These are phyloP conservation scores for Triticum dicoccoides DNA, from an alignment of 176 grass and related monocot genomes.

Conservation along the genomic window DNA sequence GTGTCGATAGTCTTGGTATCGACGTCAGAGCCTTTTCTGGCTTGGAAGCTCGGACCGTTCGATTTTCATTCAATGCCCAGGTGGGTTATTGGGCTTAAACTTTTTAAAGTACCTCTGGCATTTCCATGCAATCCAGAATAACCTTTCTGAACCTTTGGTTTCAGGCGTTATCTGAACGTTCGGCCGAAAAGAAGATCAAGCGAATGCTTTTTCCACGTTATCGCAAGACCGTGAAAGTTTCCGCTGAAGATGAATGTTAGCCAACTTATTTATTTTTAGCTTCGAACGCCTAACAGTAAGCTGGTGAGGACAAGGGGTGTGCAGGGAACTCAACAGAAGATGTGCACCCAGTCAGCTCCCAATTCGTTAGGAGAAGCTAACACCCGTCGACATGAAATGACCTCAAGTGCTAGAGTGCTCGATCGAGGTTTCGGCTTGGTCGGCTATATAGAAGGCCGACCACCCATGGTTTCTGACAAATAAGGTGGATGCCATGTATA, in stretches of 20 bases:
- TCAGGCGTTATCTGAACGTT: constrained; percentile 72
- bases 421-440: constrained; percentile 4
- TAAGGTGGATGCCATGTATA: constrained; percentile 9
- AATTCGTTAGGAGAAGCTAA: constrained; percentile 21
- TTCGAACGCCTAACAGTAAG: not conserved
- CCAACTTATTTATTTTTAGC: constrained; percentile 18
- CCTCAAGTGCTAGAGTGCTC: constrained; percentile 13
- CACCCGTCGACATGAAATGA: constrained; percentile 34
- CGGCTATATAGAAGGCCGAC: not conserved
- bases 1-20: constrained; percentile 80
- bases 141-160: constrained; percentile 20
- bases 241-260: constrained; percentile 45
- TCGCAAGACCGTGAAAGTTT: constrained; percentile 50
- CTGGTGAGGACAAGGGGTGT: not conserved
- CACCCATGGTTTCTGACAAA: constrained; percentile 26
- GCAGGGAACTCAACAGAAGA: constrained; percentile 9
- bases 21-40: constrained; percentile 88
- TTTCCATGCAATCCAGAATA: not conserved
- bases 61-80: constrained; percentile 81
- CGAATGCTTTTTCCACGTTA: constrained; percentile 73
- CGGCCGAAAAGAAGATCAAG: constrained; percentile 90
- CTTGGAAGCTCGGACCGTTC: constrained; percentile 64
- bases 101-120: not conserved
- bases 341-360: constrained; percentile 13
- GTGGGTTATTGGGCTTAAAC: constrained; percentile 37